Conservation (phyloP, 2,329 filamentous ascomycete species). For the Whalleya microplaca region DNA sequence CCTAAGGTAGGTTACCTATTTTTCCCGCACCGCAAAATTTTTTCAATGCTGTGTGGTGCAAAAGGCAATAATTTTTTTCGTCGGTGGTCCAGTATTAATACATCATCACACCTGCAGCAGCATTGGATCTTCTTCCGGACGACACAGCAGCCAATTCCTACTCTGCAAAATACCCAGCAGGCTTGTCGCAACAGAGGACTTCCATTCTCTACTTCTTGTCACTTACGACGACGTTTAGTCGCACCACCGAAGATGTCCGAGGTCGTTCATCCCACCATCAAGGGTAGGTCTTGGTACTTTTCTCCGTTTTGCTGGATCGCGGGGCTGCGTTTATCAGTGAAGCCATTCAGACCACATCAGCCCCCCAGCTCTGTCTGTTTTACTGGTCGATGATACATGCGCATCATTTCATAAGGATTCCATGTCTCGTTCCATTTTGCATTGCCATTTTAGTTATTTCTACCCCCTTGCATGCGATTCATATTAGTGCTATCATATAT, state of each 20-base stretch:
- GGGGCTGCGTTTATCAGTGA: neutral
- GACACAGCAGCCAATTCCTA: neutral
- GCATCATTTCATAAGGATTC: no score
- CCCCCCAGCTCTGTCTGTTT: no score
- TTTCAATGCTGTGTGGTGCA: conserved; percentile 25
- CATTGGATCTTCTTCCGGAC: neutral
- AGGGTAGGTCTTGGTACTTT: conserved; percentile 49
- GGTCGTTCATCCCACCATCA: conserved; percentile 60
- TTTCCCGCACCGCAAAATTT: conserved; percentile 30
- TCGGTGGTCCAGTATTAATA: conserved; percentile 8
- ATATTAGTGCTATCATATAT: no score
- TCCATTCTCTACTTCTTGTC: neutral
- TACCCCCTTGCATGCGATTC: no score
- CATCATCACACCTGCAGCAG: neutral
- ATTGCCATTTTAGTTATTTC: no score
- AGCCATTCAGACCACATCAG: no score
- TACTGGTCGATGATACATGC: no score
- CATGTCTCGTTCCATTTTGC: no score
- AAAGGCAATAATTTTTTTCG: conserved; percentile 22
- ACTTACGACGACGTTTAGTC: no score
- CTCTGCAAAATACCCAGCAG: conserved; percentile 5
- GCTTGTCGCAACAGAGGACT: neutral
- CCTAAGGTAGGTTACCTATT: neutral
- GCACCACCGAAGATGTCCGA: conserved; percentile 48
- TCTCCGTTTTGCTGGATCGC: neutral